Percentiles rank a stretch among this genome's conserved stretches.
Evolutionary conservation across 139 green algal species (phyloP).

Genomic region (Desmodesmus armatus): DNA sequence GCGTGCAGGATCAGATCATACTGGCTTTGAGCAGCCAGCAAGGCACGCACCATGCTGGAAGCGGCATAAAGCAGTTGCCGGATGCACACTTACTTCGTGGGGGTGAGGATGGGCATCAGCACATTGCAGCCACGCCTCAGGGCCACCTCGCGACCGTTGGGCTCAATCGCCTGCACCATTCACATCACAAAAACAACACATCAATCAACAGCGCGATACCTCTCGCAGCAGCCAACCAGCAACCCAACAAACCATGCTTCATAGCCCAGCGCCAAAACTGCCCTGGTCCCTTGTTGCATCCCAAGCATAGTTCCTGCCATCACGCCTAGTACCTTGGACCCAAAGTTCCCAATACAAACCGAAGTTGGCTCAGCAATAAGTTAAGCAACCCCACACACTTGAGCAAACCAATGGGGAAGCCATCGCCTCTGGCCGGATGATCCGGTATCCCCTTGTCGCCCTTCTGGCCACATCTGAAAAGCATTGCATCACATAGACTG

Average conservation of each 20-base stretch:
- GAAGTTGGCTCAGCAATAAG: too few relatives aligned
- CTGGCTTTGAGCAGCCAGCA: neutral
- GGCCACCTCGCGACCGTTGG: conserved; percentile 74
- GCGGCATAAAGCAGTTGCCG: neutral
- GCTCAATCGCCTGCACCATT: conserved; percentile 75
- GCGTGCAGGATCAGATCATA: too few relatives aligned
- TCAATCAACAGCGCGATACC: too few relatives aligned
- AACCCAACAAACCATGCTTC: too few relatives aligned
- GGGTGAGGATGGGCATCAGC: conserved; percentile 80
- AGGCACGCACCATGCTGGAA: neutral
- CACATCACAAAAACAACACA: too few relatives aligned
- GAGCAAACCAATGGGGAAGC: too few relatives aligned
- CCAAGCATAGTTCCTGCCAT: too few relatives aligned
- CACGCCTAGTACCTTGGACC: too few relatives aligned
- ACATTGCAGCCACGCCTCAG: conserved; percentile 73
- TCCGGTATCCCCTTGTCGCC: neutral
- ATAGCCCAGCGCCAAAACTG: too few relatives aligned
- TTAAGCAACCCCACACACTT: too few relatives aligned
- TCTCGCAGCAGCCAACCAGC: neutral
- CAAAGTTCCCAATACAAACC: too few relatives aligned
- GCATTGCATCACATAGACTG: neutral
- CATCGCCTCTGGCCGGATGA: neutral
- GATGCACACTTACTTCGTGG: conserved; percentile 68
- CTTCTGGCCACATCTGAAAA: neutral
- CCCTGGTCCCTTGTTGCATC: neutral